These are phyloP conservation scores for Euptelea pleiosperma DNA, from an alignment of 164 flowering plant species.

Conservation along the genomic window DNA sequence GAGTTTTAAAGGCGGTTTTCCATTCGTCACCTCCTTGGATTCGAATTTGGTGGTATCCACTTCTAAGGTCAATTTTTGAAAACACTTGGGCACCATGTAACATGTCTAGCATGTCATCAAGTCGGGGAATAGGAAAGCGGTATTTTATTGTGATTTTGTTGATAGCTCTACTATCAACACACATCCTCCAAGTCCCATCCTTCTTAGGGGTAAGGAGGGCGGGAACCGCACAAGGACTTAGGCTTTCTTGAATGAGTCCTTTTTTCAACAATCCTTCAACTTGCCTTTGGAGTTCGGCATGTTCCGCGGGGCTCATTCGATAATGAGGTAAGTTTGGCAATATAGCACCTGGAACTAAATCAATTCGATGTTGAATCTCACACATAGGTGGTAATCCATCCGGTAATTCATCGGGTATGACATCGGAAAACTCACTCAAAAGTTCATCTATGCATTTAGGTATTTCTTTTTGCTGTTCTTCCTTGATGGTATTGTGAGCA, in stretches of 20 bases:
- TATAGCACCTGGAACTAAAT: not conserved
- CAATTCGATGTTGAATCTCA: constrained; percentile 2
- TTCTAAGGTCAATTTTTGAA: not conserved
- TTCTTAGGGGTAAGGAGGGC: too few relatives aligned
- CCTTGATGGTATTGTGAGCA: too few relatives aligned
- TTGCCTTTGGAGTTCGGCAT: too few relatives aligned
- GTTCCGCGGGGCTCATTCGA: too few relatives aligned
- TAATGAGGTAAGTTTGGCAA: not conserved
- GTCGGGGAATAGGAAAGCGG: too few relatives aligned
- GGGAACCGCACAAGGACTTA: too few relatives aligned
- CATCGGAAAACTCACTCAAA: not conserved
- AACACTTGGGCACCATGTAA: not conserved
- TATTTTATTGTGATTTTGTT: not conserved
- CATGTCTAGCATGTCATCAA: too few relatives aligned
- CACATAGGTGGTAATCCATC: not conserved
- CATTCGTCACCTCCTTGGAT: not conserved
- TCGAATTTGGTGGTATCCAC: not conserved
- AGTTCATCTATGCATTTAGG: not conserved
- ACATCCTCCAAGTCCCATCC: too few relatives aligned
- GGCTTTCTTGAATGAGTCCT: not conserved
- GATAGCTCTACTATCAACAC: not conserved
- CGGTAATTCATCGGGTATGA: not conserved
- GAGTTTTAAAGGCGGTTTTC: not conserved
- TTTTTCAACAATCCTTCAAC: not conserved
- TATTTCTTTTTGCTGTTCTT: not conserved